These are phyloP conservation scores for Leccinum disarticulatum DNA, from an alignment of 768 basidiomycete genomes.

Conservation along the genomic window DNA sequence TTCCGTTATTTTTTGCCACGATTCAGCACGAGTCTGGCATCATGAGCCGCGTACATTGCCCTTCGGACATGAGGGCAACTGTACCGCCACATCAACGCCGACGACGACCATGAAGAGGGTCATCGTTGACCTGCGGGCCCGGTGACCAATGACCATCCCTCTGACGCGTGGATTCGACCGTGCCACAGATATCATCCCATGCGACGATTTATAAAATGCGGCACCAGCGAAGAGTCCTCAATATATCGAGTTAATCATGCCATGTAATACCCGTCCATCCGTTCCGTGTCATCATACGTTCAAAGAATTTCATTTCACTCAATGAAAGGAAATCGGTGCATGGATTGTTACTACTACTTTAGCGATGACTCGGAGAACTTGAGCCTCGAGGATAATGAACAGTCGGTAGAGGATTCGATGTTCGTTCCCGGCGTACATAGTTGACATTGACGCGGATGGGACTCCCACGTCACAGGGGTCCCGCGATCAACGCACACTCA, in stretches of 20 bases:
- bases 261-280: background rate
- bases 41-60: too few species aligned
- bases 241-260: background rate
- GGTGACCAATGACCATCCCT: background rate
- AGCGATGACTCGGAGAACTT: background rate
- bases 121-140: too few species aligned
- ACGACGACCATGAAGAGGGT: too few species aligned
- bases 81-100: too few species aligned
- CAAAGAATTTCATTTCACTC: background rate
- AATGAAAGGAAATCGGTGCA: background rate
- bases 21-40: too few species aligned
- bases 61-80: too few species aligned
- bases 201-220: background rate
- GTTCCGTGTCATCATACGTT: background rate
- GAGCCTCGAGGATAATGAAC: background rate
- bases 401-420: background rate
- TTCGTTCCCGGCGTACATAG: too few species aligned
- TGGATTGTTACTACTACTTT: background rate
- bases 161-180: background rate
- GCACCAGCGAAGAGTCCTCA: background rate
- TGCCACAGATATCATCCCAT: background rate
- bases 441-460: background rate
- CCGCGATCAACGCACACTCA: background rate
- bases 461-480: background rate
- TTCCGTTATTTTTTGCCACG: slow-evolving; percentile 51